Evolutionary conservation across 306 rosid genomes (phyloP).

Genomic region (Acacia acuminata): DNA sequence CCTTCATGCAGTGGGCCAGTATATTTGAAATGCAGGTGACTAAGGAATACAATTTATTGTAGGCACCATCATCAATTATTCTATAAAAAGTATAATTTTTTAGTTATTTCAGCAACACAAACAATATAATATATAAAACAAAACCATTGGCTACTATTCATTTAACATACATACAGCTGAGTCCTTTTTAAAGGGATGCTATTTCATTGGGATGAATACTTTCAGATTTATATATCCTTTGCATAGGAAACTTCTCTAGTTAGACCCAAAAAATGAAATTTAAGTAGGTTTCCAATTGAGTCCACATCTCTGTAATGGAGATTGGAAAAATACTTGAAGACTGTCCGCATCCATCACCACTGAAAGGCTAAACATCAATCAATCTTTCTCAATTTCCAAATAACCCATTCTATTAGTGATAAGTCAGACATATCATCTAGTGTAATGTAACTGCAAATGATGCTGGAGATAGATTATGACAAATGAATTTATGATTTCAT

Average conservation of each 20-base stretch:
- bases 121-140: no score
- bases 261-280: no score
- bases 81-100: no score
- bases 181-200: background rate
- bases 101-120: background rate
- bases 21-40: no score
- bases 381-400: background rate
- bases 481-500: background rate
- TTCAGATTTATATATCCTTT: no score
- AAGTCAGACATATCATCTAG: background rate
- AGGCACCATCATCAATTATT: background rate
- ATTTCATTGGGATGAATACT: background rate
- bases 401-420: background rate
- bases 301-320: no score
- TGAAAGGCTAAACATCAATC: no score
- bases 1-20: no score
- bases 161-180: background rate
- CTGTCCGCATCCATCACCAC: no score
- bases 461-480: background rate
- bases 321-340: no score
- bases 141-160: background rate
- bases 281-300: background rate
- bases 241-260: no score
- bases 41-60: no score
- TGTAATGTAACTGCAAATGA: background rate